These are phyloP conservation scores for Lentinula edodes DNA, from an alignment of 768 basidiomycete genomes.

Conservation along the genomic window DNA sequence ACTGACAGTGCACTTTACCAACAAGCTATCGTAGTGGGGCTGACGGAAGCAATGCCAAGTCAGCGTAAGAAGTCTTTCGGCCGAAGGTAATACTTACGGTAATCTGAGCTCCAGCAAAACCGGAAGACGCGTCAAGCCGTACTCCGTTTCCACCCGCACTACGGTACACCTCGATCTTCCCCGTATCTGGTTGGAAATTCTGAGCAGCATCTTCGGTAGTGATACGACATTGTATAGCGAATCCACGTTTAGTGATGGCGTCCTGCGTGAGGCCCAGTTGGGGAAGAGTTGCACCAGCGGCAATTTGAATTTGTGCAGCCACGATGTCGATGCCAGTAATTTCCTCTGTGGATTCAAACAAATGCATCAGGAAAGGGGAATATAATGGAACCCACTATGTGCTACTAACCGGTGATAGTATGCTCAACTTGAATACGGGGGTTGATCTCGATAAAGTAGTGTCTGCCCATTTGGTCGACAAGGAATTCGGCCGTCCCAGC, in stretches of 20 bases:
- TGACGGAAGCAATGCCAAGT: conserved; percentile 23
- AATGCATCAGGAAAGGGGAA: neutral
- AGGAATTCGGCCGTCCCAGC: conserved; percentile 98
- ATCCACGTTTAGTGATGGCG: conserved; percentile 91
- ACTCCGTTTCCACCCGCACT: conserved; percentile 99
- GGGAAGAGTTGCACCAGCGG: conserved; percentile 93
- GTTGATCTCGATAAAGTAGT: conserved; percentile 99
- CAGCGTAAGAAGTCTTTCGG: neutral
- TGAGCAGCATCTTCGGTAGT: conserved; percentile 95
- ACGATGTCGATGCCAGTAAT: conserved; percentile 99
- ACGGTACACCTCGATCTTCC: conserved; percentile 99
- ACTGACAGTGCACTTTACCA: conserved; percentile 93
- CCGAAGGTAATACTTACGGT: conserved; percentile 52
- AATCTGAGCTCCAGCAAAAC: conserved; percentile 98
- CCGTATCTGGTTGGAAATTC: conserved; percentile 96
- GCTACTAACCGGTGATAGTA: conserved; percentile 83
- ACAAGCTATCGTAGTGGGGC: conserved; percentile 97
- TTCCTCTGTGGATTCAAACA: conserved; percentile 60
- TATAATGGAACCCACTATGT: conserved; percentile 2
- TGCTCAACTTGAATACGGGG: conserved; percentile 99
- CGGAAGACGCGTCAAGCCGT: conserved; percentile 92
- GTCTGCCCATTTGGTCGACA: conserved; percentile 92
- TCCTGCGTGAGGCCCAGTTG: conserved; percentile 96
- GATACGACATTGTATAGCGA: conserved; percentile 97
- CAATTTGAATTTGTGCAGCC: conserved; percentile 98